Conservation (phyloP, 176 grass and related monocot genomes). For the Ananas comosus region DNA sequence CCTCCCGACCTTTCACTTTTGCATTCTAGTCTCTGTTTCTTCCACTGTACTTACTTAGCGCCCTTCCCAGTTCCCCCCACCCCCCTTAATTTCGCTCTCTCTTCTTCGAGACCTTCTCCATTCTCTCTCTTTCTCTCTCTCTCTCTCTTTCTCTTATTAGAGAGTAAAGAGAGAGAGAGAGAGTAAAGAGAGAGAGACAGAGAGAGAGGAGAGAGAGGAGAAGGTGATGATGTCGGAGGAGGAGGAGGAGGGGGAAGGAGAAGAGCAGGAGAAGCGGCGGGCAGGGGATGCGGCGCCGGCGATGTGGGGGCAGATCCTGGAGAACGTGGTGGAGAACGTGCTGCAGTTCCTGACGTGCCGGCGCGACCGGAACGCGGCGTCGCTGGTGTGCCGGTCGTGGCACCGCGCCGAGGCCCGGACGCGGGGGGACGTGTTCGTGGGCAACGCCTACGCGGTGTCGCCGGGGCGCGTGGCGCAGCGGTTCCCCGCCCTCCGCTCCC, state of each 20-base stretch:
- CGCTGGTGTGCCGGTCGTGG: constrained; percentile 82
- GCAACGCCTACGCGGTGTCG: constrained; percentile 71
- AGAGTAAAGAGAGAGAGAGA: constrained; percentile 11
- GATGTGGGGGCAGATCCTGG: constrained; percentile 70
- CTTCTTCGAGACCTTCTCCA: not conserved
- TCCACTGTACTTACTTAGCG: no score
- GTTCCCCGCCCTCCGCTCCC: constrained; percentile 43
- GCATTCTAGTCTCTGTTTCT: no score
- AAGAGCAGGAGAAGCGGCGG: constrained; percentile 12
- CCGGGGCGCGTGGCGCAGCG: constrained; percentile 49
- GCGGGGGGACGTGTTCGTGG: constrained; percentile 44
- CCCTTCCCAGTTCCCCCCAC: no score
- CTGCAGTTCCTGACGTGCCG: constrained; percentile 66
- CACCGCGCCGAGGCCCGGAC: constrained; percentile 69
- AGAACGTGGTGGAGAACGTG: constrained; percentile 92
- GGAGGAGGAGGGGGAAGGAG: constrained; percentile 14
- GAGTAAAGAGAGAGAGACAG: no score
- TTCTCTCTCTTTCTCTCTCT: not conserved
- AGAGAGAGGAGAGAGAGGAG: not conserved
- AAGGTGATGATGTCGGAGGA: constrained; percentile 7
- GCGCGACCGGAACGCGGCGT: constrained; percentile 61
- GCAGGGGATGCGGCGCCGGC: constrained; percentile 29
- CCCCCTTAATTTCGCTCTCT: no score
- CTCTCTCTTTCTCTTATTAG: not conserved
- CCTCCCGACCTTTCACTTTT: no score